phyloP scores from a whole-genome alignment of 2,329 filamentous ascomycete species.

The Fusarium neocosmosporiellum region DNA sequence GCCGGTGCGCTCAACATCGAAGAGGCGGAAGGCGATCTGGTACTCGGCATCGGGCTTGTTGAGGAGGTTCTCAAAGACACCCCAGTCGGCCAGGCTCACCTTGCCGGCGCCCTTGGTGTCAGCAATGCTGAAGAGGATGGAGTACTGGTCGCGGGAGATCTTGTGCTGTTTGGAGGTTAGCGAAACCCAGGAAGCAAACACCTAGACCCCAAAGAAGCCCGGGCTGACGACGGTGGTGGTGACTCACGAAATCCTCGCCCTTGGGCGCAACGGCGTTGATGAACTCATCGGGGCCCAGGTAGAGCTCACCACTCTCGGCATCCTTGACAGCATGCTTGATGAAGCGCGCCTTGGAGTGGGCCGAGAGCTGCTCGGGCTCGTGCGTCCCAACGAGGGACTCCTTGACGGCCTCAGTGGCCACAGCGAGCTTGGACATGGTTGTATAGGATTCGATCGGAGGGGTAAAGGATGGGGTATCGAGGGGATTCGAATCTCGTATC shows the following conservation, averaged over 20 bases:
- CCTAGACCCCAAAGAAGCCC: constrained; percentile 7
- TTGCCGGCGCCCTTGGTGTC: constrained; percentile 80
- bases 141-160: constrained; percentile 95
- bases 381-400: constrained; percentile 78
- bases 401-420: constrained; percentile 78
- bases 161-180: constrained; percentile 76
- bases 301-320: constrained; percentile 78
- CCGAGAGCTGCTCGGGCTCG: constrained; percentile 72
- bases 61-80: constrained; percentile 92
- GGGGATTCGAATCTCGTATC: constrained; percentile 11
- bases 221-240: constrained; percentile 7
- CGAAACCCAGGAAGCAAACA: constrained; percentile 9
- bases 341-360: constrained; percentile 82
- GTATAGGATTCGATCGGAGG: constrained; percentile 34
- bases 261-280: constrained; percentile 88
- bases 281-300: constrained; percentile 88
- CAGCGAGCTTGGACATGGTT: constrained; percentile 55
- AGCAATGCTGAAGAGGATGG: constrained; percentile 90
- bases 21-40: constrained; percentile 97
- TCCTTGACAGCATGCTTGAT: constrained; percentile 80
- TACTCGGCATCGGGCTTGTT: constrained; percentile 97
- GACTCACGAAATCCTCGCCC: constrained; percentile 89
- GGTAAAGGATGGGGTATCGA: constrained; percentile 21
- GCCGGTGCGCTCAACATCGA: constrained; percentile 87
- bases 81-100: constrained; percentile 87